Base-by-base conservation (phyloP, 495 filamentous ascomycete genomes). In the Lophiostoma macrostomum region DNA sequence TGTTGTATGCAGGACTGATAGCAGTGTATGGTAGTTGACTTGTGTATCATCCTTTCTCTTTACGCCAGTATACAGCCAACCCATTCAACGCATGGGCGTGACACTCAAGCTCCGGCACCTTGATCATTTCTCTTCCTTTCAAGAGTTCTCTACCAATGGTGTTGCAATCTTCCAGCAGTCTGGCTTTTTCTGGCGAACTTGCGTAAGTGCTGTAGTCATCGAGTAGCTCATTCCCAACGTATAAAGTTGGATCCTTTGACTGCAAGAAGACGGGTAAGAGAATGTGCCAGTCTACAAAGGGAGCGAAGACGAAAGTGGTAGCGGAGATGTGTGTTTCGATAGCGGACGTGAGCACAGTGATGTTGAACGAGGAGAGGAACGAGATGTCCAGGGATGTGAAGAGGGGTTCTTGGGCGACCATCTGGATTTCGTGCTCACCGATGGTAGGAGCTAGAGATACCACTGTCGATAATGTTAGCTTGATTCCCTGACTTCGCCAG, bases 371-470 rank as follows among this genome's bases (percentile, higher is more conserved):
- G 14, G 4, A 1, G 24, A 64, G 60, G 38, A 58, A 59, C 1
- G 13, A 14, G 11, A 18, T 34, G 22, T 63, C 60, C 30, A 63
- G 38, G 37, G 55, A 19, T 10, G 28, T 50, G 54, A 50, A 63
- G 16, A 25, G 8, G 11, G 60, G 60, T 14, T 64, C 60, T 40
- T 64, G 60, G 13, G 56, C 60, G 29, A 41, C 52, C 27, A 56
- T 28, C 12, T 6, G 12, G 14, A 50, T 36, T 19, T 6, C 35
- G 11, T 20, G 36, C 2, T 53, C 10, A n/a, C 19, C 41, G 3
- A 16, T 14, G 19, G 16, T 20, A 14, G 20, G 23, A 5, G 39
- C 14, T 39, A 7, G 20, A 4, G 36, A 39, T 39, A 39, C 36
- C 24, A 4, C 10, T 16, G 36, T 22, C 7, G n/a, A 31, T 31